Evolutionary conservation across 2,329 filamentous ascomycete genomes (phyloP), one percentile per base, ranked within the genome.

Genomic region (Blastomyces silverae): DNA sequence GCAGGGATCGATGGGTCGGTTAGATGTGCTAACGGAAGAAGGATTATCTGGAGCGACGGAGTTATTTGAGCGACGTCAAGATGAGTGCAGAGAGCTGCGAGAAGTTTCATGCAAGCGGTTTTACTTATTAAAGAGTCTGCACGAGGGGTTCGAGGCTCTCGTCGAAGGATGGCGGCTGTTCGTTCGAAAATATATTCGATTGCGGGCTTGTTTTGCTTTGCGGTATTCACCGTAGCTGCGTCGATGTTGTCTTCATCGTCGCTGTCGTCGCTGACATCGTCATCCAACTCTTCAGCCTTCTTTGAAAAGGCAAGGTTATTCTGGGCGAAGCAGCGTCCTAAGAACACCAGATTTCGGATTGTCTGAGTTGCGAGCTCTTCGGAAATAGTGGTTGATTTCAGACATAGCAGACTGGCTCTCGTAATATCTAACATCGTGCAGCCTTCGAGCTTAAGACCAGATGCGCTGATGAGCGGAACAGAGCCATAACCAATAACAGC

Each of bases 311-410:
- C 80, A 71, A 71, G 71, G 15, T 81, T 79, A 68, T 87, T 90
- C 44, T 83, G 83, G 17, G 83, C 83, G 65, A 85, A 84, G 71
- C 79, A 87, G 66, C 82, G 85, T 53, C 87, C 90, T 0, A 99
- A 81, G 80, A 96, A 96, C 48, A 93, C 83, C 46, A 96, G 80
- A 68, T 96, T 91, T 69, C 91, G 89, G 3, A 90, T 86, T 15
- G 87, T 87, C 73, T 96, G 91, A 53, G 85, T 82, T 0, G 90
- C 90, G n/a, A 97, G 80, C 11, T 86, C 83, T 71, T 94, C 88
- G 20, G 88, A 87, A 8, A 93, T 75, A 62, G 83, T 84, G 0
- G 84, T 81, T 0, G 84, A 85, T 59, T 85, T 85, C 56, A 96
- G 78, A 58, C 82, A 81, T 66, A 80, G 75, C 66, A 86, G 66